Percentiles rank a stretch among this genome's conserved stretches.
These are phyloP conservation scores for Apiospora sp. DNA, from an alignment of 2,329 filamentous ascomycete species.

Conservation along the genomic window DNA sequence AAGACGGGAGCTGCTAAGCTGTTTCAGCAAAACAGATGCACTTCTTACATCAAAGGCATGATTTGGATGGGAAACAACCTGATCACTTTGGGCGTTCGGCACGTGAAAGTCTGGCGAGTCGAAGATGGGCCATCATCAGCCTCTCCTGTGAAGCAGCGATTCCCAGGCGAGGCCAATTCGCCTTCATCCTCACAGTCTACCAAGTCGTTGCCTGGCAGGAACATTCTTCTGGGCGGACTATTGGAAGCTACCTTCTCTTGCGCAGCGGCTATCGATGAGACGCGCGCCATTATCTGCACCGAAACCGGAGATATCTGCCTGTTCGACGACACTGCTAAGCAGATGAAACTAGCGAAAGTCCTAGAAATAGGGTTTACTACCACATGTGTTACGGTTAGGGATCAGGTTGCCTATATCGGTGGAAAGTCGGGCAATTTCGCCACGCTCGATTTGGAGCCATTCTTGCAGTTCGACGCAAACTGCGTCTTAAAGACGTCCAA, in stretches of 20 bases:
- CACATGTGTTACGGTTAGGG: constrained; percentile 70
- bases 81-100: constrained; percentile 87
- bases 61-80: constrained; percentile 87
- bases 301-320: constrained; percentile 91
- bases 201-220: constrained; percentile 83
- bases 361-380: constrained; percentile 73
- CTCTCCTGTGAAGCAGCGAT: constrained; percentile 71
- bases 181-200: constrained; percentile 53
- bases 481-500: constrained; percentile 50
- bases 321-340: constrained; percentile 77
- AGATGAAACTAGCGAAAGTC: constrained; percentile 74
- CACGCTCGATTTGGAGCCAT: constrained; percentile 58
- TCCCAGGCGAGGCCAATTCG: constrained; percentile 54
- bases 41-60: constrained; percentile 84
- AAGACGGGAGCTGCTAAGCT: constrained; percentile 81
- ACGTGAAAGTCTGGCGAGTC: constrained; percentile 92
- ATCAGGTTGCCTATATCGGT: constrained; percentile 70
- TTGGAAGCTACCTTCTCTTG: constrained; percentile 87
- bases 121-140: constrained; percentile 67
- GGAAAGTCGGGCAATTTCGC: constrained; percentile 70
- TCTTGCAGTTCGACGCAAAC: constrained; percentile 52
- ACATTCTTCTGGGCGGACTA: constrained; percentile 82
- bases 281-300: constrained; percentile 82
- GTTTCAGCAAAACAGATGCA: constrained; percentile 90
- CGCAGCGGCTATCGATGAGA: constrained; percentile 74